phyloP scores from a whole-genome alignment of 805 yeast genomes.

The Alloascoidea hylecoeti region DNA sequence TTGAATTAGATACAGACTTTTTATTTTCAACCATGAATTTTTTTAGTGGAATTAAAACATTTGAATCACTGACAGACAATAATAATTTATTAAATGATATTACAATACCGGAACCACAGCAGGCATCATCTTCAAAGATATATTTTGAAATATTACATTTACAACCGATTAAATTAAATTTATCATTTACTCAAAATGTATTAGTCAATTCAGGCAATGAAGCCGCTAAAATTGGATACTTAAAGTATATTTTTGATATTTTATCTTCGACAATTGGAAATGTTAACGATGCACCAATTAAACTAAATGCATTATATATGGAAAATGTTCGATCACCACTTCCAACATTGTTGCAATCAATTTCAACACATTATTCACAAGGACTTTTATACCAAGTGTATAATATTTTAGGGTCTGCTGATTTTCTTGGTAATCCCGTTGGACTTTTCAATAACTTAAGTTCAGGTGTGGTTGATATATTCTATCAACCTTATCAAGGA shows the following conservation, averaged over 20 bases:
- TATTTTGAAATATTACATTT: constrained; percentile 88
- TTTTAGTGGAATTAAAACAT: constrained; percentile 66
- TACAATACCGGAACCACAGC: constrained; percentile 59
- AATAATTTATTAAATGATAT: constrained; percentile 18
- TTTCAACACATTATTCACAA: constrained; percentile 80
- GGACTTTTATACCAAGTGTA: constrained; percentile 86
- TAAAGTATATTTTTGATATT: constrained; percentile 60
- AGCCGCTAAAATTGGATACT: constrained; percentile 40
- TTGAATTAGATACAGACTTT: constrained; percentile 92
- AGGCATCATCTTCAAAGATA: constrained; percentile 49
- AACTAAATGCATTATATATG: constrained; percentile 71
- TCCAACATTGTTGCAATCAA: constrained; percentile 52
- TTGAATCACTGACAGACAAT: constrained; percentile 38
- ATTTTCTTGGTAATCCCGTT: constrained; percentile 92
- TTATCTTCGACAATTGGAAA: constrained; percentile 95
- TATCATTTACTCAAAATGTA: constrained; percentile 87
- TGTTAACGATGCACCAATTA: constrained; percentile 92
- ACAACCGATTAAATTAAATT: constrained; percentile 80
- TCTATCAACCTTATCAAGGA: constrained; percentile 96
- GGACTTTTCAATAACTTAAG: constrained; percentile 88
- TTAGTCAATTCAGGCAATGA: constrained; percentile 42
- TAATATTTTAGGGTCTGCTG: constrained; percentile 91
- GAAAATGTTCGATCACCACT: constrained; percentile 85
- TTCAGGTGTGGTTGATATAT: constrained; percentile 92
- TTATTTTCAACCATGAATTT: constrained; percentile 71